phyloP scores from a whole-genome alignment of 2,329 filamentous ascomycete genomes.

The Zelopaecilomyces penicillatus region DNA sequence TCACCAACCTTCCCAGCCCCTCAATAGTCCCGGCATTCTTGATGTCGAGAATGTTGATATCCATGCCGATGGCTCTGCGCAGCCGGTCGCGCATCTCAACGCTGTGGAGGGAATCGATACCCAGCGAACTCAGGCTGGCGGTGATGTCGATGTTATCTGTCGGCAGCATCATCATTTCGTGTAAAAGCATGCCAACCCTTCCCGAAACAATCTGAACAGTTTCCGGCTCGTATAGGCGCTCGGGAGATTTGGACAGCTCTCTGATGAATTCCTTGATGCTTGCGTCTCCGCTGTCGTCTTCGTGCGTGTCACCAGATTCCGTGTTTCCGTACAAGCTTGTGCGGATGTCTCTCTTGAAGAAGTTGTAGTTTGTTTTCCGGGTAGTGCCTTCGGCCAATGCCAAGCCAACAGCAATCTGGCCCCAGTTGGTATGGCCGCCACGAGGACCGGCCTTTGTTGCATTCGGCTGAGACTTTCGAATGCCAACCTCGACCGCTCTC shows the following conservation, averaged over 20 bases:
- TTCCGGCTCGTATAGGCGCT: constrained; percentile 2
- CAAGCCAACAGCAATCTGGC: constrained; percentile 8
- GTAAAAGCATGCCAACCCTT: constrained; percentile 8
- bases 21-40: too few relatives aligned
- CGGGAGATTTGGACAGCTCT: constrained; percentile 2
- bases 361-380: constrained; percentile 5
- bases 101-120: constrained; percentile 12
- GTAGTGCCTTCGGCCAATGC: constrained; percentile 6
- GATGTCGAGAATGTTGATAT: too few relatives aligned
- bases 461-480: not conserved
- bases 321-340: constrained; percentile 4
- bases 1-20: too few relatives aligned
- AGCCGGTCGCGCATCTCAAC: constrained; percentile 15
- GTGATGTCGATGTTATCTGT: constrained; percentile 6
- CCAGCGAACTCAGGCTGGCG: constrained; percentile 5
- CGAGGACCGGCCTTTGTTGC: not conserved
- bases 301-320: not conserved
- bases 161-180: constrained; percentile 7
- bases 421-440: not conserved
- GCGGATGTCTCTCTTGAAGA: constrained; percentile 10
- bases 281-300: constrained; percentile 2
- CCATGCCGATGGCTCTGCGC: not conserved
- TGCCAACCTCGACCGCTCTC: constrained; percentile 3
- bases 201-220: constrained; percentile 2
- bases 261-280: constrained; percentile 9